These are phyloP conservation scores for Lunasporangiospora selenospora DNA, from an alignment of 192 early-diverging fungal genomes.

Conservation along the genomic window DNA sequence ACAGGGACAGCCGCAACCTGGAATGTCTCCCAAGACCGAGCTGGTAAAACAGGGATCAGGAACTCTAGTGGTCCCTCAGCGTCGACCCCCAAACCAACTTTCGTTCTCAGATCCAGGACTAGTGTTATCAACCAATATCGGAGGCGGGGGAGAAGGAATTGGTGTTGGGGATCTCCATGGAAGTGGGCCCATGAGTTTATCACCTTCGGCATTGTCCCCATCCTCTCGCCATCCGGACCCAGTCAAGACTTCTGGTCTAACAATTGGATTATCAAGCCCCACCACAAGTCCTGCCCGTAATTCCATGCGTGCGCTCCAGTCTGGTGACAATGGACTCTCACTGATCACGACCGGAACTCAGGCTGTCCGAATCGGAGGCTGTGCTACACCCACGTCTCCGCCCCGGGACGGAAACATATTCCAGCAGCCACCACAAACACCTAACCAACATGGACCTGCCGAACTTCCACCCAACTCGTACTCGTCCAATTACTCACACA, in stretches of 20 bases:
- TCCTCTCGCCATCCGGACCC: conserved; percentile 2
- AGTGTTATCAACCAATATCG: too few relatives aligned
- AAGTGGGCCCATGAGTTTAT: conserved; percentile 6
- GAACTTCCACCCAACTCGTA: conserved; percentile 24
- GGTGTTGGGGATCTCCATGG: too few relatives aligned
- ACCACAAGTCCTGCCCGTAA: background rate
- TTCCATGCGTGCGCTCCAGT: background rate
- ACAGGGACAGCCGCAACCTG: too few relatives aligned
- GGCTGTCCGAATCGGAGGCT: conserved; percentile 9
- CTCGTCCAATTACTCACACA: conserved; percentile 34
- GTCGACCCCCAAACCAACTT: conserved; percentile 8
- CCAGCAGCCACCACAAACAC: too few relatives aligned
- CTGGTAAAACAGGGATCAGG: conserved; percentile 31
- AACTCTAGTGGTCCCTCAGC: conserved; percentile 6
- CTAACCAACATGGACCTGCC: too few relatives aligned
- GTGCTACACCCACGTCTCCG: conserved; percentile 5
- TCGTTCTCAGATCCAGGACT: conserved; percentile 40
- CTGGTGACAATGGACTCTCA: conserved; percentile 23
- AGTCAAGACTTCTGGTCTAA: conserved; percentile 22
- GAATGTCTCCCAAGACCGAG: conserved; percentile 1
- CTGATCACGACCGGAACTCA: conserved; percentile 28
- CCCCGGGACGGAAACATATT: conserved; percentile 1
- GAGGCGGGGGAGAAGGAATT: too few relatives aligned
- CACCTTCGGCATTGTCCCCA: conserved; percentile 8
- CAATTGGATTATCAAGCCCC: conserved; percentile 16